These are phyloP conservation scores for Malassezia caprae DNA, from an alignment of 1,284 basidiomycete species.

Conservation along the genomic window DNA sequence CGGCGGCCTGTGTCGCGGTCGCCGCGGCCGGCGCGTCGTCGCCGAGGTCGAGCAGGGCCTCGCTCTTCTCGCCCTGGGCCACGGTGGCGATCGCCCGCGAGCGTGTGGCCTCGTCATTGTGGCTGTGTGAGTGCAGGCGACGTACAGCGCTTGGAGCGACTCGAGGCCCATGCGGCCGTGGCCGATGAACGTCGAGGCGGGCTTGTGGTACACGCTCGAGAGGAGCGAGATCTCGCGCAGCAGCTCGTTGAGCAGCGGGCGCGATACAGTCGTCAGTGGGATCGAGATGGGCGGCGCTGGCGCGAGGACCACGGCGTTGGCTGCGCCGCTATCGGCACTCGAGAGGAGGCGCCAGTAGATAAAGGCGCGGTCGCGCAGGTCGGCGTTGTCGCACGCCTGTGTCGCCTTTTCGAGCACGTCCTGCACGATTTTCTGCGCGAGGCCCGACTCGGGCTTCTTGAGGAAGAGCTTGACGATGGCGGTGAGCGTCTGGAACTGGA, in stretches of 20 bases:
- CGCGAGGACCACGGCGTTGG: slow-evolving; percentile 81
- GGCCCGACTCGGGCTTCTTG: slow-evolving; percentile 76
- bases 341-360: slow-evolving; percentile 92
- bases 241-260: slow-evolving; percentile 84
- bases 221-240: slow-evolving; percentile 59
- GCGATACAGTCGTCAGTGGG: slow-evolving; percentile 76
- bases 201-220: slow-evolving; percentile 91
- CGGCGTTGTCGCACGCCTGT: slow-evolving; percentile 90
- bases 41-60: slow-evolving; percentile 45
- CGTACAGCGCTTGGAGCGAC: slow-evolving; percentile 17
- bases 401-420: slow-evolving; percentile 83
- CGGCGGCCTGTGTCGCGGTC: slow-evolving; percentile 3
- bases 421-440: slow-evolving; percentile 70
- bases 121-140: background rate
- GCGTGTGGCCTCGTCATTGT: slow-evolving; percentile 33
- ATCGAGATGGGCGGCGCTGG: slow-evolving; percentile 84
- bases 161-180: slow-evolving; percentile 44
- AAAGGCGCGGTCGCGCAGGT: slow-evolving; percentile 89
- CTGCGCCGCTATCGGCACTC: slow-evolving; percentile 74
- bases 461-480: slow-evolving; percentile 95
- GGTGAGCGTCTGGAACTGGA: slow-evolving; percentile 88
- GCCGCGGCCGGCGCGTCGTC: slow-evolving; percentile 32
- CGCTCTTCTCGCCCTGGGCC: slow-evolving; percentile 41
- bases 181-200: slow-evolving; percentile 55
- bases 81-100: slow-evolving; percentile 52